Evolutionary conservation across 306 rosid genomes (phyloP).

Genomic region (Sphenostylis stenocarpa): DNA sequence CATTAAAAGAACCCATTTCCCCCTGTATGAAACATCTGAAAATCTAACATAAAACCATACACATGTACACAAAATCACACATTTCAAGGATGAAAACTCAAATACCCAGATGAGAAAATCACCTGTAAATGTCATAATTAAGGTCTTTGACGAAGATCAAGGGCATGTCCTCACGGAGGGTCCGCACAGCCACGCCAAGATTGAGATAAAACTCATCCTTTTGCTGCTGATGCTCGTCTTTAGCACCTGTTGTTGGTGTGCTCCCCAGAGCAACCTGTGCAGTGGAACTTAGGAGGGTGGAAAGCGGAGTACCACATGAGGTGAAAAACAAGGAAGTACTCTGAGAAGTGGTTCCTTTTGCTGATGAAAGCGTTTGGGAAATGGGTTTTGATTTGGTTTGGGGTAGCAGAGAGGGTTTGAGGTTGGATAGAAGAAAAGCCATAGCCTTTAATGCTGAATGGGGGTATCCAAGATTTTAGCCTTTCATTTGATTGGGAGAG

Average conservation of each 20-base stretch:
- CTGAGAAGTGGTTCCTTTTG: slow-evolving; percentile 43
- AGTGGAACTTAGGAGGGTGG: slow-evolving; percentile 46
- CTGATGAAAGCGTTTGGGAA: slow-evolving; percentile 44
- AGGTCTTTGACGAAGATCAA: slow-evolving; percentile 68
- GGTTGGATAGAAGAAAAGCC: slow-evolving; percentile 79
- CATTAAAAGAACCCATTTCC: neutral
- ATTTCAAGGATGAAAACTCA: neutral
- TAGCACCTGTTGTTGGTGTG: slow-evolving; percentile 42
- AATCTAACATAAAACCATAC: neutral
- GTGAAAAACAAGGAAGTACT: slow-evolving; percentile 24
- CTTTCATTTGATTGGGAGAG: slow-evolving; percentile 27
- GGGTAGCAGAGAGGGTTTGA: slow-evolving; percentile 54
- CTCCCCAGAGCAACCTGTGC: slow-evolving; percentile 61
- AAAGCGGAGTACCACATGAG: slow-evolving; percentile 31
- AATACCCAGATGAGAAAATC: slow-evolving; percentile 28
- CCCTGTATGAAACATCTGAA: neutral
- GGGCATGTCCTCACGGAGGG: slow-evolving; percentile 84
- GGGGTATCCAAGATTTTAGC: slow-evolving; percentile 25
- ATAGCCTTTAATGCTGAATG: slow-evolving; percentile 43
- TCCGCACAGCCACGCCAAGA: slow-evolving; percentile 77
- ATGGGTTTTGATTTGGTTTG: slow-evolving; percentile 51
- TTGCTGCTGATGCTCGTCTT: slow-evolving; percentile 50
- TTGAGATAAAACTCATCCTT: slow-evolving; percentile 74
- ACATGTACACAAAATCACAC: neutral
- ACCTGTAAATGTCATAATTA: slow-evolving; percentile 84